Evolutionary conservation across 208 protist genomes (phyloP), one percentile per base, ranked within the genome.

Genomic region (Trichomonas vaginalis): DNA sequence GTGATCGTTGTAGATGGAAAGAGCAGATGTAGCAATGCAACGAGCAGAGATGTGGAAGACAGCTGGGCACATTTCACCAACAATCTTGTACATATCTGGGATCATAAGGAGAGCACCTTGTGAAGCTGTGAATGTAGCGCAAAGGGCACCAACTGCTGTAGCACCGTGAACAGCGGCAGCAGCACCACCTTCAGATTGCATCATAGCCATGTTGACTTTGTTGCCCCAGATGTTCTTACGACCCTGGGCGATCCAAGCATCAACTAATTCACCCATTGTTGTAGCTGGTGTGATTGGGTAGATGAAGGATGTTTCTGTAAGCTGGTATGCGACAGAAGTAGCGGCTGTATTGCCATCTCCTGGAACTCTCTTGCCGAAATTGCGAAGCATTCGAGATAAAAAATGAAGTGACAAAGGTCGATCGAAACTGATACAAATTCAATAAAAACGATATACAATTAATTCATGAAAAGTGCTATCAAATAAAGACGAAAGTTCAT

Each of bases 81-180:
- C 79, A 21, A 86, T 86, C 37, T 86, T 86, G 37, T 86, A 86
- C 10, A 86, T 15, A 86, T 86, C 79, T 45, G 79, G 79, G 79
- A 80, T 80, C 62, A 80, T 80, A 37, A 80, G 32, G 12, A 80
- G 32, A 4, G 32, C 12, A 80, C 62, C 62, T n/a, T 80, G 62
- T 12, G 62, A 80, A 9, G 62, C 62, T 17, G 62, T 80, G 62
- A 80, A 80, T 17, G 97, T 98, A 23, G 96, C 95, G 27, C 95
- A 80, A 12, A 98, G 51, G 23, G 97, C 83, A 46, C 97, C 97
- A 27, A 96, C 62, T 35, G 47, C 49, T 40, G 95, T 32, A 4
- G 96, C 70, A 47, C 97, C 97, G 79, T 97, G 96, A 39, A 97
- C 32, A 23, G 97, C 45, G 46, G 62, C 96, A 45, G 96, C 96